Conservation (phyloP, 164 flowering plant species). For the Aristolochia fimbriata region DNA sequence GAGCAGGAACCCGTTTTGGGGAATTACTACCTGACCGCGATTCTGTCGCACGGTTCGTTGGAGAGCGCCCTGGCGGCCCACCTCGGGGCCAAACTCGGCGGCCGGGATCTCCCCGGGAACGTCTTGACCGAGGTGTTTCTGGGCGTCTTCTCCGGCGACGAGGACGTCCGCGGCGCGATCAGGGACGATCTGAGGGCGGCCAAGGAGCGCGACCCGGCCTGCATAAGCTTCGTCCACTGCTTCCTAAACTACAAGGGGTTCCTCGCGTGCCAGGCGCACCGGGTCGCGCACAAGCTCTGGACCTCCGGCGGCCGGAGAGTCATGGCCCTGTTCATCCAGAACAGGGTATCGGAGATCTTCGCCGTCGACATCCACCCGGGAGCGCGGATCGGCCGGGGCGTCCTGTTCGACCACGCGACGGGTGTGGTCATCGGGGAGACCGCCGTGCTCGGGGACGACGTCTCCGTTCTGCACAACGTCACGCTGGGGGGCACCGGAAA, state of each 20-base stretch:
- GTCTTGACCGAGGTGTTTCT: slow-evolving; percentile 41
- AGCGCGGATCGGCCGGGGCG: slow-evolving; percentile 60
- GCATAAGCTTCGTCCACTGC: slow-evolving; percentile 56
- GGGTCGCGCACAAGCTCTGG: slow-evolving; percentile 61
- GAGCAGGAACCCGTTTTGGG: slow-evolving; percentile 52
- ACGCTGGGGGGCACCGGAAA: slow-evolving; percentile 84
- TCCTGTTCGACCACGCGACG: slow-evolving; percentile 73
- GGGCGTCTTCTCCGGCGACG: slow-evolving; percentile 24
- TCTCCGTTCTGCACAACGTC: slow-evolving; percentile 64
- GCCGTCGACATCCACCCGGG: slow-evolving; percentile 81
- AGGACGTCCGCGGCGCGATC: slow-evolving; percentile 27
- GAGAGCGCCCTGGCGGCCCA: slow-evolving; percentile 50
- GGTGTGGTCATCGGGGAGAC: slow-evolving; percentile 81
- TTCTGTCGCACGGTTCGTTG: slow-evolving; percentile 37
- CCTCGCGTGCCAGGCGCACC: slow-evolving; percentile 61
- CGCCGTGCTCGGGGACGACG: slow-evolving; percentile 58
- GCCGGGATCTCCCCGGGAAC: slow-evolving; percentile 21
- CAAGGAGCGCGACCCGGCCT: slow-evolving; percentile 72
- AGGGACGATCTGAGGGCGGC: slow-evolving; percentile 51
- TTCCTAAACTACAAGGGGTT: slow-evolving; percentile 72
- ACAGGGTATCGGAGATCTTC: slow-evolving; percentile 58
- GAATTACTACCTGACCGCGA: slow-evolving; percentile 26
- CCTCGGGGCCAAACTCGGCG: slow-evolving; percentile 34
- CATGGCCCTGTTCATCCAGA: slow-evolving; percentile 54
- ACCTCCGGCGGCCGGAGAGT: slow-evolving; percentile 31